Evolutionary conservation across 345 rosid genomes (phyloP).

Genomic region (Pugionium dolabratum): DNA sequence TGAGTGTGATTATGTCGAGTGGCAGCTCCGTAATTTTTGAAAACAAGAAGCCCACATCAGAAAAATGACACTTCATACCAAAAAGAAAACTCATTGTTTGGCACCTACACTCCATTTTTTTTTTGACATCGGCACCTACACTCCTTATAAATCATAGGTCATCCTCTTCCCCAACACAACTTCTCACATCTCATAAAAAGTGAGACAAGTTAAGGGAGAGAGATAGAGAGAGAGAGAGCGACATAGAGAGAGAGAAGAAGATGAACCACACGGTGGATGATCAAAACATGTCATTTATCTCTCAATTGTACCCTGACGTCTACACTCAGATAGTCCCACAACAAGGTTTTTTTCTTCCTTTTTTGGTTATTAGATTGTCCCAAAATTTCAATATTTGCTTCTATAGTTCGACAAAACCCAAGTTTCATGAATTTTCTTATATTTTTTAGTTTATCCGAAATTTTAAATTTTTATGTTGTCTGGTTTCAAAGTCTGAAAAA

Average conservation of each 20-base stretch:
- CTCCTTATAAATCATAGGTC: conserved; percentile 44
- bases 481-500: not conserved
- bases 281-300: conserved; percentile 54
- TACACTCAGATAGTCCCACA: conserved; percentile 53
- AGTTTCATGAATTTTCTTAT: conserved; percentile 21
- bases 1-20: conserved; percentile 23
- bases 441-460: conserved; percentile 3
- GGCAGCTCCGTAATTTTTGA: conserved; percentile 9
- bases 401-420: conserved; percentile 8
- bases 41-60: conserved; percentile 35
- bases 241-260: conserved; percentile 16
- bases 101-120: conserved; percentile 15
- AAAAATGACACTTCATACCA: conserved; percentile 27
- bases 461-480: not conserved
- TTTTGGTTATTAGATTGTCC: not conserved
- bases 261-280: conserved; percentile 42
- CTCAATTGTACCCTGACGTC: conserved; percentile 58
- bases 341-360: conserved; percentile 47
- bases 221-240: not conserved
- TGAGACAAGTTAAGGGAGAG: conserved; percentile 32
- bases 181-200: conserved; percentile 42
- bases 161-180: conserved; percentile 39
- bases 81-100: conserved; percentile 10
- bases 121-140: conserved; percentile 6
- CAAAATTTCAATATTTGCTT: not conserved